Evolutionary conservation across 106 monocot genomes (phyloP), one percentile per base, ranked within the genome.

Genomic region (Vanilla planifolia): DNA sequence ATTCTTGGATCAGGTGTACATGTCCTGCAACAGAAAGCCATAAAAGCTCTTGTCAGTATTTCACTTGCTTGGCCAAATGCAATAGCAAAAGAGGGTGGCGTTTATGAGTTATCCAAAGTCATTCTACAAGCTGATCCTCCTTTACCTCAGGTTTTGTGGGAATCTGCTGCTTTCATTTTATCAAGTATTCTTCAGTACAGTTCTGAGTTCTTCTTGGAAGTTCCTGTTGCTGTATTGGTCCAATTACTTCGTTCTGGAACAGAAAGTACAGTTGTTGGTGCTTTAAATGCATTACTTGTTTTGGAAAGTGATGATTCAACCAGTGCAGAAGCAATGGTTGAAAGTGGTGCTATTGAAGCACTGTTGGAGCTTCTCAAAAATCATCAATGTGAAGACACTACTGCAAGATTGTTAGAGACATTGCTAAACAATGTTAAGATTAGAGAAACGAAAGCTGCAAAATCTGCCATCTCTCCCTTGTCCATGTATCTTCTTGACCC

Each of bases 81-180:
- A 45, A 92, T 99, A 56, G 98, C 98, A n/a, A 99, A 99, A 70
- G 92, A 99, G 47, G 98, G 98, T 52, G 98, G 98, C 48, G 92
- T 99, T 43, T 82, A 67, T 80, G 98, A 99, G 65, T 48, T 99
- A 37, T 99, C 87, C 33, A 99, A 92, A 65, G 92, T 85, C 21
- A 88, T 99, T 66, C 51, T 99, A 68, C 98, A 85, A 76, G 65
- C 79, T 61, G 85, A 99, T 25, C 79, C 88, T 24, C 85, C 92
- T 11, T 73, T 99, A 58, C 88, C 98, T 67, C 77, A 79, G 70
- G 84, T 73, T 59, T 62, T 92, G 46, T 99, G 98, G 98, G 98
- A 99, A 78, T 92, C 88, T 51, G 85, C 98, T 68, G 81, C 98
- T 70, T 85, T 84, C 51, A 73, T 85, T 63, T 61, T 99, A 30